Base-by-base conservation (phyloP, 1,139 yeast genomes). In the Kurtzmaniella natalensis region DNA sequence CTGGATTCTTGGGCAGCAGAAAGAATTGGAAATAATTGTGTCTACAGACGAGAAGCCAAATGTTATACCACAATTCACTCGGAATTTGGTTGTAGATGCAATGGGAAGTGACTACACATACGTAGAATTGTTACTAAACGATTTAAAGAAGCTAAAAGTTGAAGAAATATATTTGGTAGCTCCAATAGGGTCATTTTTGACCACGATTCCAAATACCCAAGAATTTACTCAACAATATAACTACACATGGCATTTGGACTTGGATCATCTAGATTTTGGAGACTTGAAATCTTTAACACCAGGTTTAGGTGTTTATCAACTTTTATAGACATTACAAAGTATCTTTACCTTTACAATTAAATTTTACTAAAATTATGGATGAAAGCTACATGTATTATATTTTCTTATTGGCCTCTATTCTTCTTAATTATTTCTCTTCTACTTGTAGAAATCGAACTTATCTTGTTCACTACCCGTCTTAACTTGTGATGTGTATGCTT, bases 361-460 rank as follows among this genome's bases (percentile, higher is more conserved):
- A n/a, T n/a, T n/a, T n/a, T n/a, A n/a, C n/a, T n/a, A n/a, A n/a
- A n/a, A n/a, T n/a, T n/a, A n/a, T n/a, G n/a, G n/a, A n/a, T n/a
- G n/a, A n/a, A n/a, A n/a, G n/a, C n/a, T n/a, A n/a, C n/a, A n/a
- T n/a, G n/a, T 25, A 15, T 16, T 24, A 25, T 25, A 9, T 25
- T 10, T 15, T 7, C 13, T 6, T 5, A 16, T 6, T 25, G 11
- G 8, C 8, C 10, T 18, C 14, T 24, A 20, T 22, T 21, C 15
- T 16, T 31, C 26, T 15, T 30, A 28, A 29, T n/a, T n/a, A n/a
- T n/a, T n/a, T n/a, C n/a, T n/a, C 22, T 25, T 37, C 48, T 68
- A 94, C 72, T 88, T 92, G 66, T 94, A 94, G 75, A 94, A 94
- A 41, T 92, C 98, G 64, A 89, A 92, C 69, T 92, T 94, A 61